phyloP scores from a whole-genome alignment of 208 protist genomes.

The Leishmania lainsoni region DNA sequence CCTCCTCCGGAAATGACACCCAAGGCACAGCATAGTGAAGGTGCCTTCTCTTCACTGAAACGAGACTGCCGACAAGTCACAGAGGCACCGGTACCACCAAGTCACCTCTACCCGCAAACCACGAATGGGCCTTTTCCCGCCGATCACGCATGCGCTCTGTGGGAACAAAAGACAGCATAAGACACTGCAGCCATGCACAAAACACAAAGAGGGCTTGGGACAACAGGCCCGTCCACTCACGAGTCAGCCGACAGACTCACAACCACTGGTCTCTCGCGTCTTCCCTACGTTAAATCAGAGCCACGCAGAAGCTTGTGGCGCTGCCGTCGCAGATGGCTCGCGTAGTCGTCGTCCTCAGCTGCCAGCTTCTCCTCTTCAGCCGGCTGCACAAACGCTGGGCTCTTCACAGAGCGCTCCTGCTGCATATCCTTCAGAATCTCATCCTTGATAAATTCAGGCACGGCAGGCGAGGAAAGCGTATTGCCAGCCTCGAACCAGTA shows the following conservation, averaged over 20 bases:
- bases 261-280: not conserved
- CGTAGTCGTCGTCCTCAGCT: conserved; percentile 47
- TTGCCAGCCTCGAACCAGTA: conserved; percentile 87
- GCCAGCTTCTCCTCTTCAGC: conserved; percentile 39
- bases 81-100: not conserved
- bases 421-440: conserved; percentile 80
- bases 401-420: conserved; percentile 40
- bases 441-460: conserved; percentile 78
- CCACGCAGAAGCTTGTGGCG: conserved; percentile 31
- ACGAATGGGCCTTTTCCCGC: not conserved
- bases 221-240: not conserved
- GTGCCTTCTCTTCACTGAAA: not conserved
- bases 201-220: not conserved
- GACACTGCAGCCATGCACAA: not conserved
- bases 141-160: not conserved
- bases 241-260: not conserved
- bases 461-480: conserved; percentile 56
- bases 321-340: conserved; percentile 59
- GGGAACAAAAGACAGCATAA: not conserved
- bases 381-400: conserved; percentile 66
- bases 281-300: conserved; percentile 19
- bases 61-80: not conserved
- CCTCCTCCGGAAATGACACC: not conserved
- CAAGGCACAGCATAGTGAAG: not conserved
- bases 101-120: not conserved